Conservation (phyloP, 495 filamentous ascomycete genomes). For the Amniculicola lignicola region DNA sequence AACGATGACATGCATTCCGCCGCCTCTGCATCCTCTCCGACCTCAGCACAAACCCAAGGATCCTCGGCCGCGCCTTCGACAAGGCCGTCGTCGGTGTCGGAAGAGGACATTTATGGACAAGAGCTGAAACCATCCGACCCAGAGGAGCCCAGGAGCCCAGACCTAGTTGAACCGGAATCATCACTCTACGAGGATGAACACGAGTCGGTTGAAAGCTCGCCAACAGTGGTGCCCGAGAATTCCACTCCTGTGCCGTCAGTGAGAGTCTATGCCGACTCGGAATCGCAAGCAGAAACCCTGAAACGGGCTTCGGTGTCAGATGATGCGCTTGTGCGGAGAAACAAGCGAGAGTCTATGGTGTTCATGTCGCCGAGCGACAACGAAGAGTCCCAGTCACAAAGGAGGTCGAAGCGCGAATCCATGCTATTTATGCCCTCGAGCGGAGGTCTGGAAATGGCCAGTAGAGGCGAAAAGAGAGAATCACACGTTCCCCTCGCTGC, state of each 20-base stretch:
- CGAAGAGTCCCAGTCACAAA: neutral
- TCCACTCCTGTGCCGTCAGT: constrained; percentile 14
- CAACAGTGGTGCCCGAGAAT: constrained; percentile 30
- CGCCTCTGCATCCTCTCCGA: constrained; percentile 31
- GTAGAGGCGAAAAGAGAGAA: constrained; percentile 7
- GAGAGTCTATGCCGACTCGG: constrained; percentile 2
- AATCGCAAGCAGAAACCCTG: neutral
- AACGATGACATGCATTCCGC: constrained; percentile 29
- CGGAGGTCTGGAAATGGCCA: neutral
- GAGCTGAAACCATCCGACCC: neutral
- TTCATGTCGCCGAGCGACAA: neutral
- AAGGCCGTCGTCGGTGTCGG: constrained; percentile 35
- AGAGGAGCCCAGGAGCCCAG: neutral
- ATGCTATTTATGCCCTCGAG: constrained; percentile 10
- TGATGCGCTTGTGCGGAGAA: constrained; percentile 2
- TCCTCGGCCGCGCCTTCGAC: constrained; percentile 33
- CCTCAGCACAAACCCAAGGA: constrained; percentile 29
- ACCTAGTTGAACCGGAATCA: too few species aligned
- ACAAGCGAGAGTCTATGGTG: constrained; percentile 21
- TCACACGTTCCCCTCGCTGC: neutral
- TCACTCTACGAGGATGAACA: constrained; percentile 18
- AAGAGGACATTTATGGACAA: constrained; percentile 15
- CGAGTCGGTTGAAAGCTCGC: constrained; percentile 31
- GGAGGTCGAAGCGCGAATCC: constrained; percentile 21
- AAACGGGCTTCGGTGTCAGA: constrained; percentile 2